Percentiles rank a stretch among this genome's conserved stretches.
Conservation (phyloP, 768 basidiomycete genomes). For the Lenzites betulinus region DNA sequence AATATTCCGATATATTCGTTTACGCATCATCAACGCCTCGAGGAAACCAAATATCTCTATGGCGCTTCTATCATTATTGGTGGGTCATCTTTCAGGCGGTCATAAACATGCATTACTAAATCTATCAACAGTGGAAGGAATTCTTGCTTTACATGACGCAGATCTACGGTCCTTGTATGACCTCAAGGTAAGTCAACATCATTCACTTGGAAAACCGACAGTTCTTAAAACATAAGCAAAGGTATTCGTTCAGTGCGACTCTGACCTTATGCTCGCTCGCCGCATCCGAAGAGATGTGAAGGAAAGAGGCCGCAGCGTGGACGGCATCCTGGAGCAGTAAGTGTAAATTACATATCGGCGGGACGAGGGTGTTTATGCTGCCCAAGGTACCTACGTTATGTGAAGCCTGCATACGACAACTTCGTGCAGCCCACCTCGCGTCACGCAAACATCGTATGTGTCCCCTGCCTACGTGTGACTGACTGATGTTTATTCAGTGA, state of each 20-base stretch:
- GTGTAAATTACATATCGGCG: slow-evolving; percentile 20
- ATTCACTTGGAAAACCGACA: too few relatives aligned
- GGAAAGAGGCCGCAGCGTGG: slow-evolving; percentile 84
- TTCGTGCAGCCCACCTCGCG: slow-evolving; percentile 88
- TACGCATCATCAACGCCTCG: slow-evolving; percentile 78
- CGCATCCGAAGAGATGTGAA: slow-evolving; percentile 85
- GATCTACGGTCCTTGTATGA: slow-evolving; percentile 82
- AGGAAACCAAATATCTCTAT: slow-evolving; percentile 86
- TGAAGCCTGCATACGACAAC: slow-evolving; percentile 93
- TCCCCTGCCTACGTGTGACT: neutral
- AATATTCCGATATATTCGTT: slow-evolving; percentile 98
- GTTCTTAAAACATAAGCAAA: slow-evolving; percentile 27
- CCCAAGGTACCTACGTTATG: slow-evolving; percentile 83
- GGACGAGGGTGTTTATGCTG: neutral
- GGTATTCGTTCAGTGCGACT: slow-evolving; percentile 92
- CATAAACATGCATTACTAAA: neutral
- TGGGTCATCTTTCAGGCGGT: slow-evolving; percentile 29
- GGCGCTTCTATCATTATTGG: slow-evolving; percentile 92
- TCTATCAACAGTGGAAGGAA: slow-evolving; percentile 71
- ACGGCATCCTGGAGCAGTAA: slow-evolving; percentile 88
- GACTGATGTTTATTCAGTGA: neutral
- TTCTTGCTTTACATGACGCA: slow-evolving; percentile 86
- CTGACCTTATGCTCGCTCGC: slow-evolving; percentile 96
- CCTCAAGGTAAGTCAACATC: slow-evolving; percentile 62
- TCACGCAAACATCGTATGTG: slow-evolving; percentile 82